Conservation (phyloP, 257 asterid species). For the Salvia hispanica region DNA sequence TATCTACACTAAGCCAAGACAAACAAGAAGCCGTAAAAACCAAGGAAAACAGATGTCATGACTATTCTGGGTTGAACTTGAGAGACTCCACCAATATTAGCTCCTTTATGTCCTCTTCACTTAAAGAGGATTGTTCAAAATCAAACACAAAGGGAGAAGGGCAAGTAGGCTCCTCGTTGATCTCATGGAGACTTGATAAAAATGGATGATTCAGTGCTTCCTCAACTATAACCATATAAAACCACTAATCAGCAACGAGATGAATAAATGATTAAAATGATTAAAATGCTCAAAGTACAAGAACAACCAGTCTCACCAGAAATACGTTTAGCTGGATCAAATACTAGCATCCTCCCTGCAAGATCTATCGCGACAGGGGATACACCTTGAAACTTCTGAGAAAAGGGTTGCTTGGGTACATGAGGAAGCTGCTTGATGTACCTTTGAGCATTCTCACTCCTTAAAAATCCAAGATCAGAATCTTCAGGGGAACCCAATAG, state of each 20-base stretch:
- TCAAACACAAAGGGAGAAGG: slow-evolving; percentile 73
- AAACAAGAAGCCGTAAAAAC: slow-evolving; percentile 26
- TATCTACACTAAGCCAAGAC: slow-evolving; percentile 39
- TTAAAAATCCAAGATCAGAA: slow-evolving; percentile 79
- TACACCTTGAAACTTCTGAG: slow-evolving; percentile 60
- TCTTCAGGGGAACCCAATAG: slow-evolving; percentile 87
- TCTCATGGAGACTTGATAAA: slow-evolving; percentile 78
- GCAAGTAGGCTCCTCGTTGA: slow-evolving; percentile 85
- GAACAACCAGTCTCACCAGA: slow-evolving; percentile 51
- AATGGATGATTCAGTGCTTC: slow-evolving; percentile 86
- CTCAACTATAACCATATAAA: slow-evolving; percentile 55
- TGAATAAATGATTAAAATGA: slow-evolving; percentile 1
- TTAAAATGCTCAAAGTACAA: slow-evolving; percentile 9
- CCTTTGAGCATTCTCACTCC: slow-evolving; percentile 74
- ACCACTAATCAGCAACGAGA: slow-evolving; percentile 24
- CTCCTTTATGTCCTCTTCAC: slow-evolving; percentile 85
- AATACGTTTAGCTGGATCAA: slow-evolving; percentile 86
- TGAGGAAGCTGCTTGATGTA: slow-evolving; percentile 77
- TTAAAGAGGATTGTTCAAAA: slow-evolving; percentile 73
- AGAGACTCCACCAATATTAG: slow-evolving; percentile 82
- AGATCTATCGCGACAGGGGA: slow-evolving; percentile 77
- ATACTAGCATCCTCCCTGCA: slow-evolving; percentile 74
- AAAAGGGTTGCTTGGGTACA: slow-evolving; percentile 57
- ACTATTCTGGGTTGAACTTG: slow-evolving; percentile 65
- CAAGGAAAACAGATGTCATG: slow-evolving; percentile 1